phyloP scores from a whole-genome alignment of 768 basidiomycete genomes.

The Aureoboletus auriporus region DNA sequence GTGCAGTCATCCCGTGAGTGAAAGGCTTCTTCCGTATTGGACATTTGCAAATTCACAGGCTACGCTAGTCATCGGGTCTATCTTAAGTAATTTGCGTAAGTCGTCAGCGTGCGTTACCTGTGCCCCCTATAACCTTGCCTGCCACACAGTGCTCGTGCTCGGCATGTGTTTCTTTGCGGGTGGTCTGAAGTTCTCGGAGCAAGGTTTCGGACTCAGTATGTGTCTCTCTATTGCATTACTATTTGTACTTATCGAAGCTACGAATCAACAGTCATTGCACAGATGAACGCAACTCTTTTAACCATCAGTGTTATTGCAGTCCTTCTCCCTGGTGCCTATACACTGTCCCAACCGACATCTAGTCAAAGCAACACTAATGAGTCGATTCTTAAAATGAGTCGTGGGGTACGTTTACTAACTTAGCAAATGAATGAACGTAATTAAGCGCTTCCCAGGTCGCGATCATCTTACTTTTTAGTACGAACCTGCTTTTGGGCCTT shows the following conservation, averaged over 20 bases:
- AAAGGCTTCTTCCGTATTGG: not conserved
- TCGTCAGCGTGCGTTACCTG: not conserved
- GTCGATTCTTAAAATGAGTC: slow-evolving; percentile 68
- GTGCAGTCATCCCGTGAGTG: slow-evolving; percentile 76
- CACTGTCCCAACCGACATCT: slow-evolving; percentile 46
- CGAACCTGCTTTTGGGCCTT: slow-evolving; percentile 17
- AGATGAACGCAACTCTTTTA: slow-evolving; percentile 69
- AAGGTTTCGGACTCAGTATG: slow-evolving; percentile 71
- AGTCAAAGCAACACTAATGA: slow-evolving; percentile 27
- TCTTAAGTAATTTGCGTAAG: slow-evolving; percentile 71
- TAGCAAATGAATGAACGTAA: not conserved
- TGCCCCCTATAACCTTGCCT: not conserved
- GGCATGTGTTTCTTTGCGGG: slow-evolving; percentile 87
- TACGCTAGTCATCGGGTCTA: slow-evolving; percentile 68
- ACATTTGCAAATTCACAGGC: not conserved
- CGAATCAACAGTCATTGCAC: slow-evolving; percentile 55
- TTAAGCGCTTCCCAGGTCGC: slow-evolving; percentile 49
- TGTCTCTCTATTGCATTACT: not conserved
- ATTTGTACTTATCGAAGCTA: not conserved
- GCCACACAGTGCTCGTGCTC: slow-evolving; percentile 64
- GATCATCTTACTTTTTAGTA: slow-evolving; percentile 74
- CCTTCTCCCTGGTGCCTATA: slow-evolving; percentile 74
- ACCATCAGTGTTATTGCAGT: slow-evolving; percentile 76
- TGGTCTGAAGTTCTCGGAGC: slow-evolving; percentile 71
- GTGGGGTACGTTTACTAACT: slow-evolving; percentile 47